Evolutionary conservation across 192 early-diverging fungal genomes (phyloP).

Genomic region (Coemansia guatemalensis): DNA sequence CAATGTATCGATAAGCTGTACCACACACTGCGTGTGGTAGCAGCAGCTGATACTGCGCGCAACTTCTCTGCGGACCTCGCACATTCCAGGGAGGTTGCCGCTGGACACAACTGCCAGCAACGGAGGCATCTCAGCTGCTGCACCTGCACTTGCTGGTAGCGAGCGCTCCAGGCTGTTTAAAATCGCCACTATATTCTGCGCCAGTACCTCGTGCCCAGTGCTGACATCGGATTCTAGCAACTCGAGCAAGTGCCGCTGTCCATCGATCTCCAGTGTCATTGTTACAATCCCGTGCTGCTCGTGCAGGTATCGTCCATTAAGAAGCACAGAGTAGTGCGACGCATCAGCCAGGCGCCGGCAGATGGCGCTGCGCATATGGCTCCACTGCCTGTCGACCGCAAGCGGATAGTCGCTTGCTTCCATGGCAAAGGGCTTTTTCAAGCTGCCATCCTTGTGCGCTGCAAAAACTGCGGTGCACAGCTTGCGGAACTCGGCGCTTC

Average conservation of each 20-base stretch:
- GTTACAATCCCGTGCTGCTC: too few relatives aligned
- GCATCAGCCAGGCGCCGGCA: not conserved
- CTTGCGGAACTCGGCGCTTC: slow-evolving; percentile 11
- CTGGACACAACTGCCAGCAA: not conserved
- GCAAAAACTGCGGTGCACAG: slow-evolving; percentile 8
- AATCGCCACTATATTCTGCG: not conserved
- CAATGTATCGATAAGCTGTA: not conserved
- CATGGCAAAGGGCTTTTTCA: slow-evolving; percentile 1
- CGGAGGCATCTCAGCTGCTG: slow-evolving; percentile 1
- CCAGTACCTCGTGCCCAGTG: too few relatives aligned
- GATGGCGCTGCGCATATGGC: not conserved
- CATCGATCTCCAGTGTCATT: too few relatives aligned
- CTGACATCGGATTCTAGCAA: too few relatives aligned
- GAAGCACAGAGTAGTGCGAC: too few relatives aligned
- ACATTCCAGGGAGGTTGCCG: not conserved
- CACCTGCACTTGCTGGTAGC: not conserved
- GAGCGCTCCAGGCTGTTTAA: not conserved
- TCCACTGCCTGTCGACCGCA: slow-evolving; percentile 4
- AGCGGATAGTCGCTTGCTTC: not conserved
- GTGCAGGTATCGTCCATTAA: too few relatives aligned
- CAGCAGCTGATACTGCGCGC: slow-evolving; percentile 1
- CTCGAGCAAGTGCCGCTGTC: too few relatives aligned
- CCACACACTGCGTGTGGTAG: slow-evolving; percentile 8
- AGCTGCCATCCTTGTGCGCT: slow-evolving; percentile 9
- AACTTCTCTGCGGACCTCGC: not conserved